Percentiles rank a stretch among this genome's conserved stretches.
Evolutionary conservation across 139 green algal species (phyloP).

Genomic region (Chlorella sp.): DNA sequence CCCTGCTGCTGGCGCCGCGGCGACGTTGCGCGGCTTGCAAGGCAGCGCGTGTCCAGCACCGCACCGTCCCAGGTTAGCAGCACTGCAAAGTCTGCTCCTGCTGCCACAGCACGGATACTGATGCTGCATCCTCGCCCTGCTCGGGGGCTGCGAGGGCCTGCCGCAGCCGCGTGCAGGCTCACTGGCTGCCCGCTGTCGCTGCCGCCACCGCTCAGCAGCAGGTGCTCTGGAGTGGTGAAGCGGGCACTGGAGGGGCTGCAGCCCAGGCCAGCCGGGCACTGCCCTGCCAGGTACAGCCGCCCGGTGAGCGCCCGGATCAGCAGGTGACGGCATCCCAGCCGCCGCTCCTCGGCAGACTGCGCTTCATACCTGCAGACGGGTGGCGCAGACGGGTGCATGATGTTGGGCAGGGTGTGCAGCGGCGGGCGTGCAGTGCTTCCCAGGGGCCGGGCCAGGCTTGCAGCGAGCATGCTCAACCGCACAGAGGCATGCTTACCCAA

Average conservation of each 20-base stretch:
- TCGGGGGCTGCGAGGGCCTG: background rate
- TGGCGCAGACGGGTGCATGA: background rate
- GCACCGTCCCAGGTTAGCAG: slow-evolving; percentile 16
- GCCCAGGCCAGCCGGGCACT: background rate
- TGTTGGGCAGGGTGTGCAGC: too few species aligned
- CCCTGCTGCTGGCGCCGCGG: background rate
- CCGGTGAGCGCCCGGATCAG: slow-evolving; percentile 2
- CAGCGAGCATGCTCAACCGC: too few species aligned
- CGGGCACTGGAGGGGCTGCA: background rate
- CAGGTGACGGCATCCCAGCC: background rate
- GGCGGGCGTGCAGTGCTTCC: too few species aligned
- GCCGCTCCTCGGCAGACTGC: background rate
- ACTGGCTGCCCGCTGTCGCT: background rate
- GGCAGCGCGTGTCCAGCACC: slow-evolving; percentile 31
- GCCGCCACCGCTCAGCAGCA: background rate
- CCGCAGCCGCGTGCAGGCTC: background rate
- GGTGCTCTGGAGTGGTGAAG: slow-evolving; percentile 12
- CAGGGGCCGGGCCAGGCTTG: too few species aligned
- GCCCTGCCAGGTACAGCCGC: slow-evolving; percentile 2
- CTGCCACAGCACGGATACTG: background rate
- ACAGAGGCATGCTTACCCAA: background rate
- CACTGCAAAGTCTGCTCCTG: background rate
- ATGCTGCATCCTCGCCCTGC: background rate
- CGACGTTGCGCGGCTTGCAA: background rate
- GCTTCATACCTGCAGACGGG: background rate